Conservation (phyloP, 176 grass and related monocot species). For the Bothriochloa decipiens region DNA sequence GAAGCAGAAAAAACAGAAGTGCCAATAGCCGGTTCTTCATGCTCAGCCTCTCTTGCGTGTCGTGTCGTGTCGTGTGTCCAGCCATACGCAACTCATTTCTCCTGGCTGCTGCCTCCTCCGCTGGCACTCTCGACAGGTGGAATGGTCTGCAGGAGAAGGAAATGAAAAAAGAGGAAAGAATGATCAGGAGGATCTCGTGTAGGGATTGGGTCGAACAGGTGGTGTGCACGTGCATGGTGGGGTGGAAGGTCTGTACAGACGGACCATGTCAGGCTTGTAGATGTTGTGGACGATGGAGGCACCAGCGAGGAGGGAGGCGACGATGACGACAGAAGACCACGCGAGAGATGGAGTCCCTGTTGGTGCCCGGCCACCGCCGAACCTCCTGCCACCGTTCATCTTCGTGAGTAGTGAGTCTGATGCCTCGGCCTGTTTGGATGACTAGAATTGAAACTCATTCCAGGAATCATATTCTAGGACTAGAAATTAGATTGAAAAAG, state of each 20-base stretch:
- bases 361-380: not conserved
- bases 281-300: conserved; percentile 62
- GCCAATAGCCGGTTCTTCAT: not conserved
- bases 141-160: conserved; percentile 36
- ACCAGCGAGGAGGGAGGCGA: conserved; percentile 53
- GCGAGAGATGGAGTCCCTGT: conserved; percentile 57
- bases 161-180: not conserved
- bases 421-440: not conserved
- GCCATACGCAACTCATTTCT: not conserved
- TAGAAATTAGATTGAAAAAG: not conserved
- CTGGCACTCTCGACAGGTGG: conserved; percentile 42
- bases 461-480: not conserved
- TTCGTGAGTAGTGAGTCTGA: not conserved
- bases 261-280: conserved; percentile 64
- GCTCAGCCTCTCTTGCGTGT: not conserved
- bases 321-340: conserved; percentile 60
- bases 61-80: too few relatives aligned
- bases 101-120: not conserved
- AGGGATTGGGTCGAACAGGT: conserved; percentile 52
- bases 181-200: not conserved
- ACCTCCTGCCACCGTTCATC: conserved; percentile 18
- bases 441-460: not conserved
- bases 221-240: not conserved
- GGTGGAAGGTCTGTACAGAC: not conserved
- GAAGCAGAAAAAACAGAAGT: not conserved